phyloP scores from a whole-genome alignment of 2,329 filamentous ascomycete species.

The Aureobasidium namibiae region DNA sequence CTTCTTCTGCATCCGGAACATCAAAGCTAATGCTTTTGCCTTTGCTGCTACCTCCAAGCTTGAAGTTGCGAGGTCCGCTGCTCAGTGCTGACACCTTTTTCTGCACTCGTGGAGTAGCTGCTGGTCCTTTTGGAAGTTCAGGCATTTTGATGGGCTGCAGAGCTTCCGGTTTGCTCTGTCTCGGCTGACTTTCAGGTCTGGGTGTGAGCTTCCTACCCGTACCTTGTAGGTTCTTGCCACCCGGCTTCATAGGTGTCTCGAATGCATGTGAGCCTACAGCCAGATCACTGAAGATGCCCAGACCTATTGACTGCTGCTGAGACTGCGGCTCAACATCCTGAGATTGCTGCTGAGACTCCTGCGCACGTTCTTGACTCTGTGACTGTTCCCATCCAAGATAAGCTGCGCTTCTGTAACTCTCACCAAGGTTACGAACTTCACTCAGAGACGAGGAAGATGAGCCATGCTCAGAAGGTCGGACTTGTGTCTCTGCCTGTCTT shows the following conservation, averaged over 20 bases:
- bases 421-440: background rate
- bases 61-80: slow-evolving; percentile 11
- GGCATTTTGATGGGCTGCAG: background rate
- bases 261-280: background rate
- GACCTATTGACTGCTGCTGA: background rate
- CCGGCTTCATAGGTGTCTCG: background rate
- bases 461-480: background rate
- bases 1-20: background rate
- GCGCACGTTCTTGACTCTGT: background rate
- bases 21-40: background rate
- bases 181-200: background rate
- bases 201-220: slow-evolving; percentile 3
- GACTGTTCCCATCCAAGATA: background rate
- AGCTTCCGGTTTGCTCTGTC: background rate
- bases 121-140: background rate
- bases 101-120: background rate
- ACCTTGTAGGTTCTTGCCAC: slow-evolving; percentile 4
- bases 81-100: slow-evolving; percentile 8
- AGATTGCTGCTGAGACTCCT: background rate
- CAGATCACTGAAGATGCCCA: background rate
- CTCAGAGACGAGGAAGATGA: slow-evolving; percentile 1
- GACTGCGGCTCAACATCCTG: background rate
- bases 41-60: background rate
- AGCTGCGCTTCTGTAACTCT: background rate
- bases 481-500: background rate